Evolutionary conservation across 768 basidiomycete genomes (phyloP).

Genomic region (Mycena crocata): DNA sequence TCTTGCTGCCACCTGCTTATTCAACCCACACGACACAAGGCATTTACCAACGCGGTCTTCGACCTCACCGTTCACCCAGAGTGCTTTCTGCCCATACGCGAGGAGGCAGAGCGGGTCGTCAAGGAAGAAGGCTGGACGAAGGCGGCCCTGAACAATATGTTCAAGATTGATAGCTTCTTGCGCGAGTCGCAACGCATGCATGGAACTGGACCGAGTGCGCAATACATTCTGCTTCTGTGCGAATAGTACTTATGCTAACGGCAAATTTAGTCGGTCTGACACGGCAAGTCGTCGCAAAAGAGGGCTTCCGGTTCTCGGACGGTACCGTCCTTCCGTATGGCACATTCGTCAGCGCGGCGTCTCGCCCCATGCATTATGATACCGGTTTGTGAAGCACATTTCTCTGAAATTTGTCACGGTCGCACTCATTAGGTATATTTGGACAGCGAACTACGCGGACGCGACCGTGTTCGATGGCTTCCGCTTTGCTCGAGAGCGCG

Average conservation of each 20-base stretch:
- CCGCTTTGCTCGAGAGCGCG: conserved; percentile 52
- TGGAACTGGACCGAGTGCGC: too few relatives aligned
- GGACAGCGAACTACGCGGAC: conserved; percentile 45
- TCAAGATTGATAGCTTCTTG: neutral
- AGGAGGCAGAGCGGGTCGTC: neutral
- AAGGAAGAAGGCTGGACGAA: neutral
- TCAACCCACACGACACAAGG: too few relatives aligned
- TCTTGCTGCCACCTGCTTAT: too few relatives aligned
- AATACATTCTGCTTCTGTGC: too few relatives aligned
- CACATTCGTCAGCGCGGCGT: neutral
- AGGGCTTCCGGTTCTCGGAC: conserved; percentile 11
- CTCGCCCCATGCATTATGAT: conserved; percentile 12
- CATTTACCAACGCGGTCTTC: conserved; percentile 51
- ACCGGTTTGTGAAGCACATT: too few relatives aligned
- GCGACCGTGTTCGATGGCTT: conserved; percentile 57
- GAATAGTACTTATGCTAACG: too few relatives aligned
- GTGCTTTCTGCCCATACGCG: too few relatives aligned
- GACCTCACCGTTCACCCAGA: conserved; percentile 46
- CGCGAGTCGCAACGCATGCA: too few relatives aligned
- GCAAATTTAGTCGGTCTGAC: neutral
- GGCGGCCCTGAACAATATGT: neutral
- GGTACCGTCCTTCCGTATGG: neutral
- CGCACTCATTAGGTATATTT: too few relatives aligned
- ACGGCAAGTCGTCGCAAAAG: neutral
- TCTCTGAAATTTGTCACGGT: neutral